A percentile compares a stretch with the other conserved stretches of the same genome.
These are phyloP conservation scores for Pleurotus djamor DNA, from an alignment of 768 basidiomycete genomes.

Conservation along the genomic window DNA sequence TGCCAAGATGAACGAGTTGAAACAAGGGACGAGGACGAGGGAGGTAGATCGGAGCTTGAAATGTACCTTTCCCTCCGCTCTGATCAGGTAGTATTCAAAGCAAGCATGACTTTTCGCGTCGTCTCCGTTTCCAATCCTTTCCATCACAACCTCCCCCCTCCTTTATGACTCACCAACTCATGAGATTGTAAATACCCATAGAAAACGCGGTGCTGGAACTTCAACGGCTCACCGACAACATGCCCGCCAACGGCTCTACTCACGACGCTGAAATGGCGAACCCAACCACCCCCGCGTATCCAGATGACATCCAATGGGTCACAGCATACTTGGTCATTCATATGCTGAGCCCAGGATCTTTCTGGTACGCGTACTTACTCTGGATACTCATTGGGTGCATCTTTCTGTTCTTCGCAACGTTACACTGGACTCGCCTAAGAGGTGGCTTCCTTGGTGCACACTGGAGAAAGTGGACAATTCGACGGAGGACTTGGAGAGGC, in stretches of 20 bases:
- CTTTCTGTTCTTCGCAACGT: constrained; percentile 34
- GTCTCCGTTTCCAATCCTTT: no score
- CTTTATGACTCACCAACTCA: no score
- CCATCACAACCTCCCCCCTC: no score
- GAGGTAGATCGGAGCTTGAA: constrained; percentile 4
- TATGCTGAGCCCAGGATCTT: constrained; percentile 46
- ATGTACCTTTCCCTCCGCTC: no score
- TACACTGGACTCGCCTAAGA: constrained; percentile 40
- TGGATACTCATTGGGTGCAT: constrained; percentile 51
- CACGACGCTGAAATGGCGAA: constrained; percentile 19
- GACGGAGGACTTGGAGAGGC: constrained; percentile 57
- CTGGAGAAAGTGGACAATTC: constrained; percentile 59
- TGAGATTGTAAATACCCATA: no score
- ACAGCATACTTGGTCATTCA: constrained; percentile 58
- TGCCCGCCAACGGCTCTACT: constrained; percentile 7
- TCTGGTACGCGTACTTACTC: constrained; percentile 55
- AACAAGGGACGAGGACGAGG: constrained; percentile 2
- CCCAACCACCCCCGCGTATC: constrained; percentile 40
- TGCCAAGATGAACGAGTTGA: not conserved
- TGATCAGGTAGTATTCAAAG: not conserved
- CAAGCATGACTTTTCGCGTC: not conserved
- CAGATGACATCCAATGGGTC: constrained; percentile 49
- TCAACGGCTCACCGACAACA: not conserved
- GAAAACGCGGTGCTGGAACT: no score
- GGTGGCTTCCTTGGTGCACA: constrained; percentile 41